phyloP scores from a whole-genome alignment of 805 yeast species.

The Candida hispaniensis region DNA sequence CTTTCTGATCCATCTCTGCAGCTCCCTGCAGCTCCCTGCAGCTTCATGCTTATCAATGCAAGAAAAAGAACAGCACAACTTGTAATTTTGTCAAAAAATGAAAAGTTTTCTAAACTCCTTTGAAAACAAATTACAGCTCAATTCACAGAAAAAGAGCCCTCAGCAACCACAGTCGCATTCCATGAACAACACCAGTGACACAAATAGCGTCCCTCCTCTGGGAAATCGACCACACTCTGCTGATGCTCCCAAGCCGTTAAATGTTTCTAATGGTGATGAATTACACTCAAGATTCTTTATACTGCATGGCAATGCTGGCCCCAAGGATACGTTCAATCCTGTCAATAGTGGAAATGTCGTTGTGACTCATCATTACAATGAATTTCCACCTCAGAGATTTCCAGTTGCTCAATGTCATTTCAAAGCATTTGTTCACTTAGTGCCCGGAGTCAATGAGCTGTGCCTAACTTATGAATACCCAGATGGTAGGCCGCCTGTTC shows the following conservation, averaged over 20 bases:
- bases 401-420: slow-evolving; percentile 63
- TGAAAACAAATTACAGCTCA: neutral
- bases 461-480: slow-evolving; percentile 33
- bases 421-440: slow-evolving; percentile 62
- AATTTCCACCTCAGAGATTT: slow-evolving; percentile 56
- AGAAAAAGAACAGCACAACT: neutral
- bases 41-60: neutral
- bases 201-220: slow-evolving; percentile 2
- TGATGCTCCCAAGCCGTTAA: slow-evolving; percentile 22
- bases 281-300: slow-evolving; percentile 28
- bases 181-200: neutral
- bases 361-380: slow-evolving; percentile 33
- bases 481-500: slow-evolving; percentile 3
- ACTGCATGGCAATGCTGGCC: slow-evolving; percentile 31
- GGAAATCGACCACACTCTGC: slow-evolving; percentile 1
- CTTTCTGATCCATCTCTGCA: neutral
- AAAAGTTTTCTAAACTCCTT: slow-evolving; percentile 1
- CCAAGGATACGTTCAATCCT: slow-evolving; percentile 16
- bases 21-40: neutral
- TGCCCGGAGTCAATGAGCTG: slow-evolving; percentile 56
- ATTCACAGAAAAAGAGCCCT: neutral
- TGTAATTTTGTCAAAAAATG: neutral
- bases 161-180: slow-evolving; percentile 1
- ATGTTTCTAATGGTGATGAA: slow-evolving; percentile 23
- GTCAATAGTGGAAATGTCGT: slow-evolving; percentile 28